phyloP scores from a whole-genome alignment of 306 rosid genomes.

The Arachis stenosperma region DNA sequence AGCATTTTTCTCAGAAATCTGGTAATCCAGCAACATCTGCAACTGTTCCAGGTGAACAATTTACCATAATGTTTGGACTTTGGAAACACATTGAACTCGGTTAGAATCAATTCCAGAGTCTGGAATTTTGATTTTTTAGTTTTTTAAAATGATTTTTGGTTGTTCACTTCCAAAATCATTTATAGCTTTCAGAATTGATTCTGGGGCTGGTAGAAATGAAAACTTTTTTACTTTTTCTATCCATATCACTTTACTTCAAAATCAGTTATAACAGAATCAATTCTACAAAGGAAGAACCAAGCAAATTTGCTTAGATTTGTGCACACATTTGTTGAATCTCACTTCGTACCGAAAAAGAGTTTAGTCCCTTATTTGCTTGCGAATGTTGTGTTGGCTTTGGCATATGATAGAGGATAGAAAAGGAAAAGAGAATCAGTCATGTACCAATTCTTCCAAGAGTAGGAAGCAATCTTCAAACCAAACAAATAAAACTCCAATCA shows the following conservation, averaged over 20 bases:
- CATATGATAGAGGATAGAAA: conserved; percentile 57
- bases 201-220: too few species aligned
- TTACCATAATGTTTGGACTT: conserved; percentile 18
- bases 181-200: too few species aligned
- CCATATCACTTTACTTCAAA: too few species aligned
- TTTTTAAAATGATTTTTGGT: too few species aligned
- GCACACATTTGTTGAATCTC: conserved; percentile 1
- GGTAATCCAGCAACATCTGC: conserved; percentile 33
- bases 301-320: neutral
- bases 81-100: too few species aligned
- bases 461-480: conserved; percentile 49
- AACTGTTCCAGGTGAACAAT: conserved; percentile 51
- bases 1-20: conserved; percentile 48
- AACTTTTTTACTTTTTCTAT: too few species aligned
- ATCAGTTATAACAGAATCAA: too few species aligned
- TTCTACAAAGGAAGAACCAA: too few species aligned
- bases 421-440: conserved; percentile 69
- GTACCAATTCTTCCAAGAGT: conserved; percentile 48
- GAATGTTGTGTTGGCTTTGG: conserved; percentile 20
- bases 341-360: conserved; percentile 6
- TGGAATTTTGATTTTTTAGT: too few species aligned
- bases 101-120: too few species aligned
- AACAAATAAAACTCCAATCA: conserved; percentile 45
- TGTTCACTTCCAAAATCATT: too few species aligned
- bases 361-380: conserved; percentile 31